Percentiles rank a stretch among this genome's conserved stretches.
Conservation (phyloP, 202 grass and related monocot species). For the Zoysia matrella region DNA sequence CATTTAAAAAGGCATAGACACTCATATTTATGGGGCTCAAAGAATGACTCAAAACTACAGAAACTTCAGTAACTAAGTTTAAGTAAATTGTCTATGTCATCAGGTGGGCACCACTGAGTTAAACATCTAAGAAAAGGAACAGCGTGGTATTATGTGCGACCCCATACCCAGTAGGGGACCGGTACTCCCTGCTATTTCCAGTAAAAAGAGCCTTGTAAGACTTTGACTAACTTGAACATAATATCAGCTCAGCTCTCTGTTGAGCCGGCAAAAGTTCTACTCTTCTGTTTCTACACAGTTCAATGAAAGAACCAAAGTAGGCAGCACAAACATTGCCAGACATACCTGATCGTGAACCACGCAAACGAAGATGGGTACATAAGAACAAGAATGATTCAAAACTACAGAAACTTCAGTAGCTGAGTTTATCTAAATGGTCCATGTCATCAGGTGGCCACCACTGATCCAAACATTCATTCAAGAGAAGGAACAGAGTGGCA, state of each 20-base stretch:
- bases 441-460: no score
- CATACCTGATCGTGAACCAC: constrained; percentile 94
- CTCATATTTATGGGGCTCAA: background rate
- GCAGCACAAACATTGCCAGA: background rate
- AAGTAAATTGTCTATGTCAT: background rate
- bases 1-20: background rate
- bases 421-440: no score
- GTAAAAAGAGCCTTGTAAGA: no score
- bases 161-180: no score
- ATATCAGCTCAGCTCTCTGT: background rate
- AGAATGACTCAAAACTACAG: background rate
- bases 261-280: background rate
- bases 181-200: no score
- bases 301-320: constrained; percentile 18
- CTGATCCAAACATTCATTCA: no score
- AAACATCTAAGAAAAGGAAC: constrained; percentile 1
- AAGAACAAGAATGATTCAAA: constrained; percentile 59
- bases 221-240: no score
- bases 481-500: no score
- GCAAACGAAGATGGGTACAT: constrained; percentile 87
- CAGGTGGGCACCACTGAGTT: constrained; percentile 5
- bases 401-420: no score
- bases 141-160: background rate
- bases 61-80: background rate
- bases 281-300: background rate